Evolutionary conservation across 495 filamentous ascomycete species (phyloP), one percentile per base, ranked within the genome.

Genomic region (Annulohypoxylon nitens): DNA sequence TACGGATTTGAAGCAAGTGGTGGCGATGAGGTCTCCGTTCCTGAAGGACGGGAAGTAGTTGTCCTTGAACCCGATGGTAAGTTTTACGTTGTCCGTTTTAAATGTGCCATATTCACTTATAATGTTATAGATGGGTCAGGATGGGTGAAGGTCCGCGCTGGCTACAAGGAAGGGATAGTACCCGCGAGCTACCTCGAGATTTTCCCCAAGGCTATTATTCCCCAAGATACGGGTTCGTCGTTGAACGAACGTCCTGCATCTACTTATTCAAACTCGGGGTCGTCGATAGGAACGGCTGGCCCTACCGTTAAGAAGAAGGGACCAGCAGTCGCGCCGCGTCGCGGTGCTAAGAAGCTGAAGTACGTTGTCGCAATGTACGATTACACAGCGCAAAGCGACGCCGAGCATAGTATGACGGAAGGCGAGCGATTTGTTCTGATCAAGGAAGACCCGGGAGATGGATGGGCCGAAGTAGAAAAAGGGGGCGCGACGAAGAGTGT

Each of bases 391-490:
- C 88, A 92, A 69, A 94, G 90, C 75, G 93, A 96, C 39, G 88
- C 88, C 34, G 96, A 99, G 80, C 93, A 93, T 83, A 92, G 85
- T 77, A 99, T 99, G 93, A 69, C 77, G 2, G 96, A 96, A 81
- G 96, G 96, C 0, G 96, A 99, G 79, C 84, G 90, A 61, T 97
- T 99, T 76, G 96, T 98, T 20, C 79, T 98, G 43, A 88, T 97
- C 48, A 93, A 87, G 71, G 88, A 90, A 47, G 93, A 98, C 78
- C 85, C 88, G 10, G 96, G 96, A 0, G 96, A 98, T 83, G 96
- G 96, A 12, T 99, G 96, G 96, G 93, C 91, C 9, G 95, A 98
- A 82, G 96, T 99, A 12, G 96, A 98, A 84, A 91, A 91, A 69
- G 92, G 91, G 25, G 96, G 96, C n/a, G 82, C 88, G 48, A 93